A percentile compares a stretch with the other conserved stretches of the same genome.
These are phyloP conservation scores for Aspergillus sp. DNA, from an alignment of 2,329 filamentous ascomycete genomes.

Conservation along the genomic window DNA sequence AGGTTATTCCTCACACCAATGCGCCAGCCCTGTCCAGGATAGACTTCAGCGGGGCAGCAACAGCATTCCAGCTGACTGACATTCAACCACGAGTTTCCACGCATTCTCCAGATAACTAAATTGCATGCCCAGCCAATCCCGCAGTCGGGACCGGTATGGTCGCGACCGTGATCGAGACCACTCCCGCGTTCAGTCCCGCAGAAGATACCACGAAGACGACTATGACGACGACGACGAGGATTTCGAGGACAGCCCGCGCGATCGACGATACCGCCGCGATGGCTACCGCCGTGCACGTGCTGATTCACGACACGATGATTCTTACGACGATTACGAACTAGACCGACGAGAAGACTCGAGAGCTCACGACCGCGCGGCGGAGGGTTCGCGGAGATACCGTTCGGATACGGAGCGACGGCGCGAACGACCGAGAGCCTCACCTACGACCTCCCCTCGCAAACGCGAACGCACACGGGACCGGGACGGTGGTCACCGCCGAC, in stretches of 20 bases:
- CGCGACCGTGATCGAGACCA: conserved; percentile 23
- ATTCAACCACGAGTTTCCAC: background rate
- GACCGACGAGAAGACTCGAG: conserved; percentile 18
- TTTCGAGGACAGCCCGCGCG: conserved; percentile 19
- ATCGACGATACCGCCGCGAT: conserved; percentile 24
- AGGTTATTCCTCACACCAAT: background rate
- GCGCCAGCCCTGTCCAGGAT: background rate
- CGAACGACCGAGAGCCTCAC: conserved; percentile 36
- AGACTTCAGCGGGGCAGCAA: background rate
- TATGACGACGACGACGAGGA: conserved; percentile 24
- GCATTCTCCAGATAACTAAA: conserved; percentile 2
- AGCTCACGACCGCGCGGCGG: background rate
- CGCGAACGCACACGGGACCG: conserved; percentile 33
- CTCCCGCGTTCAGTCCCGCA: conserved; percentile 16
- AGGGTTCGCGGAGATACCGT: conserved; percentile 7
- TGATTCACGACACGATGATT: conserved; percentile 23
- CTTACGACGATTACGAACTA: conserved; percentile 14
- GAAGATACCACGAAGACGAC: conserved; percentile 21
- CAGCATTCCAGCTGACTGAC: background rate
- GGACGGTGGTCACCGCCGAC: conserved; percentile 29
- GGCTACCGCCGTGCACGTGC: conserved; percentile 19
- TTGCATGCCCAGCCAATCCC: conserved; percentile 35
- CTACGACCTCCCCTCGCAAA: conserved; percentile 36
- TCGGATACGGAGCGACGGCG: conserved; percentile 18
- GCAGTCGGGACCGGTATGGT: conserved; percentile 33